Percentiles rank a stretch among this genome's conserved stretches.
Evolutionary conservation across 2,329 filamentous ascomycete species (phyloP).

Genomic region (Aspergillus neoniger): DNA sequence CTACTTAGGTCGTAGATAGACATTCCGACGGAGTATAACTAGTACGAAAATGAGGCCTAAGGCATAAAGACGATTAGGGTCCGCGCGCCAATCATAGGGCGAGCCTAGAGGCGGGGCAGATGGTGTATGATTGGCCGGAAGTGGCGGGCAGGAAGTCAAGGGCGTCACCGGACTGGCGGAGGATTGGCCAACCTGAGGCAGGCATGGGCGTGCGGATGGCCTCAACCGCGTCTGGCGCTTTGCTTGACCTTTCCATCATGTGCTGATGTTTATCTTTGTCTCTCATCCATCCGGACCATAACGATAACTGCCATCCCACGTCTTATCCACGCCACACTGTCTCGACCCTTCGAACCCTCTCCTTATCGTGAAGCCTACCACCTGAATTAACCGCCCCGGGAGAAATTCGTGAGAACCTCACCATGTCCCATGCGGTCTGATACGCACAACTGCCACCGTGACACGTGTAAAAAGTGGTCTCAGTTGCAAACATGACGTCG

Average conservation of each 20-base stretch:
- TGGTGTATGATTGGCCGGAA: conserved; percentile 6
- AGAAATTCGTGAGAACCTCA: background rate
- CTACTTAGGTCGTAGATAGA: too few species aligned
- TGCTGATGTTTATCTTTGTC: background rate
- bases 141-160: conserved; percentile 17
- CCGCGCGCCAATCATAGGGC: conserved; percentile 1
- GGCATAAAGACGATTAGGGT: too few species aligned
- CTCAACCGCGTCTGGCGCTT: background rate
- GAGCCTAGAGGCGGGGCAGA: conserved; percentile 8
- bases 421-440: conserved; percentile 1
- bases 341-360: background rate
- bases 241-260: background rate
- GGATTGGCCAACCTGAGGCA: too few species aligned
- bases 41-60: too few species aligned
- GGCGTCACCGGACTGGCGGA: conserved; percentile 4
- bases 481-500: conserved; percentile 23
- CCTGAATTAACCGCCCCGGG: background rate
- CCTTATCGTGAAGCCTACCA: background rate
- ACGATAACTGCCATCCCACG: background rate
- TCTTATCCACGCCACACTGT: background rate
- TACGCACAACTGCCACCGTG: conserved; percentile 10
- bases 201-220: background rate
- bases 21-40: too few species aligned
- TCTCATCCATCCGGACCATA: background rate
- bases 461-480: conserved; percentile 7